Conservation (phyloP, 495 filamentous ascomycete species). For the Penicillium ochrochloron region DNA sequence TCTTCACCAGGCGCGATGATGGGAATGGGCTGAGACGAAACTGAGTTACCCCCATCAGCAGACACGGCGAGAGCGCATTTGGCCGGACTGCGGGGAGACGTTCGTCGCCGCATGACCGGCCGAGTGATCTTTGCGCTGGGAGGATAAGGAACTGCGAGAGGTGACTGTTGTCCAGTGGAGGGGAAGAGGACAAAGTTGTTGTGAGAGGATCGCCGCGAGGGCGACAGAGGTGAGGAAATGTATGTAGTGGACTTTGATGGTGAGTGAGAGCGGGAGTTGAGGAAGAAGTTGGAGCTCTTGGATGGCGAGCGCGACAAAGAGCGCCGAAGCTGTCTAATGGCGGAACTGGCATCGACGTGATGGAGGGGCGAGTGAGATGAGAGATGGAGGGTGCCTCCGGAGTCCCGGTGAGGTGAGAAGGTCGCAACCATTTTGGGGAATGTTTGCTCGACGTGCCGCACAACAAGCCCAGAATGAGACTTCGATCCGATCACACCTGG, state of each 20-base stretch:
- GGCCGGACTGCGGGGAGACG: constrained; percentile 74
- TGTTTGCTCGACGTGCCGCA: constrained; percentile 25
- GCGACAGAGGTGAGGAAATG: constrained; percentile 57
- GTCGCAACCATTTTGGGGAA: constrained; percentile 54
- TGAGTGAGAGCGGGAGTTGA: constrained; percentile 59
- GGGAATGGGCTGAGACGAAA: constrained; percentile 45
- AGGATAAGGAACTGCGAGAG: constrained; percentile 58
- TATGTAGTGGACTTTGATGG: constrained; percentile 51
- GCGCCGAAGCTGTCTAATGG: constrained; percentile 77
- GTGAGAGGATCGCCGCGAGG: constrained; percentile 50
- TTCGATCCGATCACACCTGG: constrained; percentile 11
- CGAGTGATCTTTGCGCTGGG: constrained; percentile 55
- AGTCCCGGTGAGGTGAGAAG: constrained; percentile 60
- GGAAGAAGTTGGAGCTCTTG: constrained; percentile 70
- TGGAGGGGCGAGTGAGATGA: constrained; percentile 82
- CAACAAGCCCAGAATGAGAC: constrained; percentile 30
- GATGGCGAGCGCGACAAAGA: constrained; percentile 88
- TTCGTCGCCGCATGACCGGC: constrained; percentile 57
- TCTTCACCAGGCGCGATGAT: constrained; percentile 56
- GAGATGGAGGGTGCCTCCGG: constrained; percentile 79
- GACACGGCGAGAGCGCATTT: constrained; percentile 75
- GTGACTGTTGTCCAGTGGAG: constrained; percentile 51
- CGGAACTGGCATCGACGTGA: constrained; percentile 75
- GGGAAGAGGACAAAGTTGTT: constrained; percentile 55
- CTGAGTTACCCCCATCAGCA: constrained; percentile 70